phyloP scores from a whole-genome alignment of 306 rosid genomes.

The Chamaecrista fasciculata region DNA sequence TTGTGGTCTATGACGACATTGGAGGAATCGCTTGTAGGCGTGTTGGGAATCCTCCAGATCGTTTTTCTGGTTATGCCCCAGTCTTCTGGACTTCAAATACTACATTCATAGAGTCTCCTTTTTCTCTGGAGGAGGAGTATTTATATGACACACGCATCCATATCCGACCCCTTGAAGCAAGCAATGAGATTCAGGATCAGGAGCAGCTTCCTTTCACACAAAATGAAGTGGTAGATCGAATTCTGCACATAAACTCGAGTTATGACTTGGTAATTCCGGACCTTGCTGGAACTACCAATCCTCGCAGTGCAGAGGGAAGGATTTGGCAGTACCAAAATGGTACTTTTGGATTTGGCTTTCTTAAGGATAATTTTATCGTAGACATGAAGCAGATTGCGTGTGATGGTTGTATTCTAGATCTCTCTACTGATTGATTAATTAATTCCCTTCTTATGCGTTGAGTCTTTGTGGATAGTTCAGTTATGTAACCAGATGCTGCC shows the following conservation, averaged over 20 bases:
- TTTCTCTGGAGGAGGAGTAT: slow-evolving; percentile 63
- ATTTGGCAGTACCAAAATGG: slow-evolving; percentile 85
- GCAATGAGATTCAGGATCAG: slow-evolving; percentile 40
- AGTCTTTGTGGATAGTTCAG: slow-evolving; percentile 29
- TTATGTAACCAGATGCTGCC: slow-evolving; percentile 36
- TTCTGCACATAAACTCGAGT: slow-evolving; percentile 70
- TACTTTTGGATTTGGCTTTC: slow-evolving; percentile 85
- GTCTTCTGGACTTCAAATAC: slow-evolving; percentile 74
- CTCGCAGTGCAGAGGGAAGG: slow-evolving; percentile 71
- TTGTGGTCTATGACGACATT: slow-evolving; percentile 77
- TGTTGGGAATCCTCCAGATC: slow-evolving; percentile 60
- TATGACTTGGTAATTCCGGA: slow-evolving; percentile 67
- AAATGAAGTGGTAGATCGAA: slow-evolving; percentile 47
- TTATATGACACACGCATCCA: slow-evolving; percentile 64
- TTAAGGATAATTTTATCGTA: slow-evolving; percentile 68
- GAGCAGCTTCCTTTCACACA: slow-evolving; percentile 43
- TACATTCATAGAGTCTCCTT: slow-evolving; percentile 61
- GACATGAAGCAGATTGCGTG: slow-evolving; percentile 66
- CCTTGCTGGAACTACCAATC: slow-evolving; percentile 48
- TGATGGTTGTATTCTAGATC: slow-evolving; percentile 54
- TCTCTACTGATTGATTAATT: slow-evolving; percentile 36
- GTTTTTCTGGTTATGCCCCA: slow-evolving; percentile 37
- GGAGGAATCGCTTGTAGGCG: slow-evolving; percentile 85
- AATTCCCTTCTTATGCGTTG: slow-evolving; percentile 1
- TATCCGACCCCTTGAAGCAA: slow-evolving; percentile 50